These are phyloP conservation scores for Piromyces finnis DNA, from an alignment of 192 early-diverging fungal species.

Conservation along the genomic window DNA sequence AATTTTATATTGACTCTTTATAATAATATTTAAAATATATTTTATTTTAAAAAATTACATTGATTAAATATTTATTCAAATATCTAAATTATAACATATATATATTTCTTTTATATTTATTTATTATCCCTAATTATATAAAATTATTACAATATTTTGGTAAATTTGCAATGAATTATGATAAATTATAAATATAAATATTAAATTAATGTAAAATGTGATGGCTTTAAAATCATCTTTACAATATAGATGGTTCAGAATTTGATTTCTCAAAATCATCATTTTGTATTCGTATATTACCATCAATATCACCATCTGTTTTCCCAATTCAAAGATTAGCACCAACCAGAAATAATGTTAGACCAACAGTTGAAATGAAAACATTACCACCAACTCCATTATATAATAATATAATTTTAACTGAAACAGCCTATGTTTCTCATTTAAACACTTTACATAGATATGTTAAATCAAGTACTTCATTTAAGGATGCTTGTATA, in stretches of 20 bases:
- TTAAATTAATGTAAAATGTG: too few species aligned
- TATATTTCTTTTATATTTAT: too few species aligned
- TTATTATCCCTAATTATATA: too few species aligned
- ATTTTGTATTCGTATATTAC: conserved; percentile 59
- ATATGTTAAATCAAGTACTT: conserved; percentile 45
- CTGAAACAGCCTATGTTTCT: conserved; percentile 51
- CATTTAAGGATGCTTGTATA: conserved; percentile 61
- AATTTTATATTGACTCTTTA: too few species aligned
- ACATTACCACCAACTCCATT: conserved; percentile 54
- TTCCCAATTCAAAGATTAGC: conserved; percentile 54
- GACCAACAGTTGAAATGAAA: conserved; percentile 14
- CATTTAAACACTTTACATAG: conserved; percentile 65
- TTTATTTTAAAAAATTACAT: too few species aligned
- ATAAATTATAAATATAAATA: too few species aligned
- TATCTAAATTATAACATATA: too few species aligned
- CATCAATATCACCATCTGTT: conserved; percentile 39
- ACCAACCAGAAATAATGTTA: conserved; percentile 66
- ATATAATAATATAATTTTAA: conserved; percentile 70
- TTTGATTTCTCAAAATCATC: conserved; percentile 46
- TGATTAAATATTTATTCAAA: too few species aligned
- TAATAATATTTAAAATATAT: too few species aligned
- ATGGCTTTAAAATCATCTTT: too few species aligned
- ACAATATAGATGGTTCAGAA: conserved; percentile 14
- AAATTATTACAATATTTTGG: too few species aligned
- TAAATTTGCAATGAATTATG: too few species aligned